These are phyloP conservation scores for Canavalia gladiata DNA, from an alignment of 306 rosid genomes.

Conservation along the genomic window DNA sequence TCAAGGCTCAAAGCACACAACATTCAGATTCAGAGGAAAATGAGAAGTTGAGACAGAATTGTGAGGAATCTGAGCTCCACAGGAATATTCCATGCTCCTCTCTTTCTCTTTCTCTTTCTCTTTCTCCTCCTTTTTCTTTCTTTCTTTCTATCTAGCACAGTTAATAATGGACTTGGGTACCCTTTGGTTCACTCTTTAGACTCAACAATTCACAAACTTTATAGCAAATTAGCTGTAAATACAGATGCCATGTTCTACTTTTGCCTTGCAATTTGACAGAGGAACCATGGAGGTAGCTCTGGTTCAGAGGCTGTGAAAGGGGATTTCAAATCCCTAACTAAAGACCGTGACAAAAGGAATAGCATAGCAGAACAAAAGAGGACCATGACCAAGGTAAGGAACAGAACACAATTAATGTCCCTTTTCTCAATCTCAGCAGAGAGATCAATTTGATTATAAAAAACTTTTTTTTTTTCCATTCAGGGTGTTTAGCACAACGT, in stretches of 20 bases:
- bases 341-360: constrained; percentile 18
- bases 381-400: constrained; percentile 49
- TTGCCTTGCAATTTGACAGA: constrained; percentile 60
- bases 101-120: background rate
- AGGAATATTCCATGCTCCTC: constrained; percentile 27
- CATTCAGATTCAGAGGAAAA: too few species aligned
- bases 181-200: constrained; percentile 15
- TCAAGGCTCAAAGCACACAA: too few species aligned
- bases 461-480: background rate
- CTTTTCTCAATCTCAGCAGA: constrained; percentile 9
- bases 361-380: constrained; percentile 36
- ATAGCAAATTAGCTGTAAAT: constrained; percentile 54
- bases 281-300: constrained; percentile 68
- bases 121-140: background rate
- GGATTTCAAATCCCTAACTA: too few species aligned
- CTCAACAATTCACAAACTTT: background rate
- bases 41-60: too few species aligned
- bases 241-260: constrained; percentile 50
- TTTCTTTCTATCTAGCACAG: constrained; percentile 26
- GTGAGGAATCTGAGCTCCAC: background rate
- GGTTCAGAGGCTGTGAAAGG: too few species aligned
- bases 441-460: constrained; percentile 16
- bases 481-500: background rate
- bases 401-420: background rate
- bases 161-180: constrained; percentile 40